Percentiles rank a stretch among this genome's conserved stretches.
phyloP scores from a whole-genome alignment of 495 filamentous ascomycete genomes.

The Talaromyces thailandensis region DNA sequence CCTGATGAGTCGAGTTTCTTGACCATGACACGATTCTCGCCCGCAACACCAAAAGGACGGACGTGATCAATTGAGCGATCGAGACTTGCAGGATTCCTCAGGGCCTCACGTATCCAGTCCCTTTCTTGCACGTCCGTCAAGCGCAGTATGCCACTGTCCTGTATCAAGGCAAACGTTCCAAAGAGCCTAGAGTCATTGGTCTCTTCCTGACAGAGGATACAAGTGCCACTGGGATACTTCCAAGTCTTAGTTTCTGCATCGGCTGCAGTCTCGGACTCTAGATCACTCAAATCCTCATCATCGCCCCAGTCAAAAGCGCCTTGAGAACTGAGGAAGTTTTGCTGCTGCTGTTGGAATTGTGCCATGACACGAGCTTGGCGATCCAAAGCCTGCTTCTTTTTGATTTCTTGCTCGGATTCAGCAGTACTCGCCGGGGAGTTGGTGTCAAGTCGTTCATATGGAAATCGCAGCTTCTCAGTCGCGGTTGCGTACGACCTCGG shows the following conservation, averaged over 20 bases:
- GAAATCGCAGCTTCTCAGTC: slow-evolving; percentile 39
- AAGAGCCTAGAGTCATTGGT: slow-evolving; percentile 82
- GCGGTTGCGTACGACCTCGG: slow-evolving; percentile 58
- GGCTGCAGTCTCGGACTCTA: slow-evolving; percentile 47
- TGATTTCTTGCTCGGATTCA: slow-evolving; percentile 67
- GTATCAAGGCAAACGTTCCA: slow-evolving; percentile 84
- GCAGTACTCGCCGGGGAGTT: slow-evolving; percentile 49
- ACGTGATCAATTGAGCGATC: slow-evolving; percentile 75
- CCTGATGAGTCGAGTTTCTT: slow-evolving; percentile 66
- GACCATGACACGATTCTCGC: slow-evolving; percentile 72
- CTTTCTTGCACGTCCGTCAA: slow-evolving; percentile 73
- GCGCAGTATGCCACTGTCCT: slow-evolving; percentile 77
- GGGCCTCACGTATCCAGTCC: slow-evolving; percentile 77
- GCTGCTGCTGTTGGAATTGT: slow-evolving; percentile 93
- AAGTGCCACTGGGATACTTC: slow-evolving; percentile 92
- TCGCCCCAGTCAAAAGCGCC: slow-evolving; percentile 79
- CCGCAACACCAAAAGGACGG: slow-evolving; percentile 82
- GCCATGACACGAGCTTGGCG: slow-evolving; percentile 91
- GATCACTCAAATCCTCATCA: slow-evolving; percentile 62
- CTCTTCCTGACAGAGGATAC: slow-evolving; percentile 94
- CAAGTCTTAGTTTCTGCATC: slow-evolving; percentile 61
- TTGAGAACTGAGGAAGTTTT: slow-evolving; percentile 82
- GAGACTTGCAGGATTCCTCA: slow-evolving; percentile 65
- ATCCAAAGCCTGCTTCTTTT: slow-evolving; percentile 81
- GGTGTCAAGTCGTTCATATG: slow-evolving; percentile 46